Evolutionary conservation across 2,329 filamentous ascomycete species (phyloP).

Genomic region (Aspergillus phoenicis): DNA sequence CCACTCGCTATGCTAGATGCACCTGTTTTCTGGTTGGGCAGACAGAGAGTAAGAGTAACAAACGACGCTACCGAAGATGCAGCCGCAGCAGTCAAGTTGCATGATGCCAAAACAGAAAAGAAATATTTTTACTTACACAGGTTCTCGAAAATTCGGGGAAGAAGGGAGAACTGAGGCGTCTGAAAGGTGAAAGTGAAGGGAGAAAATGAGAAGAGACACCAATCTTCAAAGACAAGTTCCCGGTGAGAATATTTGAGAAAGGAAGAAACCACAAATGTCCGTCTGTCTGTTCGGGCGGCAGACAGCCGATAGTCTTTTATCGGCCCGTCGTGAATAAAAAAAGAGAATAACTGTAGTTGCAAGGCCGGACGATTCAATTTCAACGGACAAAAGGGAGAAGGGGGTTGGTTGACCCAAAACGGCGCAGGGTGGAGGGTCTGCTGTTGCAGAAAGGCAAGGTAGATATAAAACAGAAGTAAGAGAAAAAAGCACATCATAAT

Average conservation of each 20-base stretch:
- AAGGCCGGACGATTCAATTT: neutral
- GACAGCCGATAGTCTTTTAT: neutral
- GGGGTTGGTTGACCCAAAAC: neutral
- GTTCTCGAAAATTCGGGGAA: neutral
- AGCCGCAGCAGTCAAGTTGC: neutral
- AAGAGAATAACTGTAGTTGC: neutral
- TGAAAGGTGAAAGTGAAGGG: neutral
- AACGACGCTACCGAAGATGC: conserved; percentile 10
- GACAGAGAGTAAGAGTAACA: neutral
- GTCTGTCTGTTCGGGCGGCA: neutral
- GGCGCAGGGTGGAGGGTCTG: neutral
- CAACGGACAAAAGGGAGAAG: conserved; percentile 17
- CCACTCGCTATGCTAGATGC: conserved; percentile 11
- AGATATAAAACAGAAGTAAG: conserved; percentile 6
- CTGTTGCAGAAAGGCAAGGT: conserved; percentile 2
- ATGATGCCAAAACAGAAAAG: neutral
- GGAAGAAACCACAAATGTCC: neutral
- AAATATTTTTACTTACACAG: conserved; percentile 2
- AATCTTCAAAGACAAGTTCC: neutral
- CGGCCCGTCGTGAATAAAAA: neutral
- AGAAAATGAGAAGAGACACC: neutral
- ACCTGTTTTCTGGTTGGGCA: conserved; percentile 5
- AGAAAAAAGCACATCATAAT: conserved; percentile 18
- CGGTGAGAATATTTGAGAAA: neutral
- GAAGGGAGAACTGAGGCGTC: neutral